phyloP scores from a whole-genome alignment of 805 yeast genomes.

The Candida nemodendra region DNA sequence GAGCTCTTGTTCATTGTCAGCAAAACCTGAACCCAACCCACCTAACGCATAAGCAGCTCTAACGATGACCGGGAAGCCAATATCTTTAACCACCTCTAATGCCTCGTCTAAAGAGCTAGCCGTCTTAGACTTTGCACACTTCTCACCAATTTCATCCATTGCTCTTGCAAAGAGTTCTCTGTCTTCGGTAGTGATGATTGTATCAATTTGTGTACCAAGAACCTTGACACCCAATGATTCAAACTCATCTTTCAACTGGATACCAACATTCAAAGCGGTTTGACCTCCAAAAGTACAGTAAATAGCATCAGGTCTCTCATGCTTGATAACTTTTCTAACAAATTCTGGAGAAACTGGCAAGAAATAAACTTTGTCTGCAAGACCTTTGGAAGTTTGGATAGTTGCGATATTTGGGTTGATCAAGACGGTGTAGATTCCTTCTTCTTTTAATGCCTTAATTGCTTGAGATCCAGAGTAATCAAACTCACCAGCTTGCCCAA shows the following conservation, averaged over 20 bases:
- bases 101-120: conserved; percentile 83
- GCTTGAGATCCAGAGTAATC: conserved; percentile 99
- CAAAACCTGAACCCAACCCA: conserved; percentile 98
- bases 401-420: conserved; percentile 98
- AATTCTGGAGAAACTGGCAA: conserved; percentile 97
- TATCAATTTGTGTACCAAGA: conserved; percentile 93
- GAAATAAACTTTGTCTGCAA: conserved; percentile 97
- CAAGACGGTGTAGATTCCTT: conserved; percentile 92
- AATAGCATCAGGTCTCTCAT: conserved; percentile 96
- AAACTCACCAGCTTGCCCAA: conserved; percentile 99
- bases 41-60: conserved; percentile 98
- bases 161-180: conserved; percentile 93
- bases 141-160: conserved; percentile 92
- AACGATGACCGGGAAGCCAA: conserved; percentile 93
- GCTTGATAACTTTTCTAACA: conserved; percentile 90
- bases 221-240: conserved; percentile 90
- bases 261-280: conserved; percentile 96
- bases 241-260: conserved; percentile 91
- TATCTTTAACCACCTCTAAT: conserved; percentile 73
- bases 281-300: conserved; percentile 98
- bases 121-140: conserved; percentile 91
- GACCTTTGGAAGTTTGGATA: conserved; percentile 95
- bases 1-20: conserved; percentile 81
- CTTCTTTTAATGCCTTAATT: conserved; percentile 96
- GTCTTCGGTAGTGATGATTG: conserved; percentile 96